These are phyloP conservation scores for Sclerotinia subarctica DNA, from an alignment of 2,329 filamentous ascomycete genomes.

Conservation along the genomic window DNA sequence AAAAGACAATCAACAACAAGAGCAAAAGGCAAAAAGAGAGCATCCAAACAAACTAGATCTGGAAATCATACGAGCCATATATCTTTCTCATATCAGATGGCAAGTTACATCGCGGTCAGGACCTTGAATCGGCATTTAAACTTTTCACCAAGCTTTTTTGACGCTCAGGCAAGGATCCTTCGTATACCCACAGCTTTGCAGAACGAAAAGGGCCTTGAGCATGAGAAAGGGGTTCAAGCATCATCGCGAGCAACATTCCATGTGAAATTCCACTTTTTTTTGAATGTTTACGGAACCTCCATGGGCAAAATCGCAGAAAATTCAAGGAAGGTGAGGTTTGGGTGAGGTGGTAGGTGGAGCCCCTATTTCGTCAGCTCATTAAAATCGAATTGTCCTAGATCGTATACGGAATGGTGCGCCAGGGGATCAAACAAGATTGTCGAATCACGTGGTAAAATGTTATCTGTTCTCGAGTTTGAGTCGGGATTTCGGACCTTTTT, in stretches of 20 bases:
- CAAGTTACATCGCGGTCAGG: not conserved
- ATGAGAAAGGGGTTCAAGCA: conserved; percentile 13
- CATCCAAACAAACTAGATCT: not conserved
- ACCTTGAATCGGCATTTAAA: not conserved
- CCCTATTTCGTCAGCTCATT: not conserved
- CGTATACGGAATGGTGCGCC: not conserved
- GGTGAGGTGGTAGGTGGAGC: not conserved
- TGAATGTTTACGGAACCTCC: conserved; percentile 4
- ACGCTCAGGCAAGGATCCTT: not conserved
- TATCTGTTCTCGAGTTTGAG: not conserved
- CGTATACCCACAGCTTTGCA: conserved; percentile 9
- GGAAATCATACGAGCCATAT: conserved; percentile 13
- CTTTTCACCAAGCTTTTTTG: conserved; percentile 14
- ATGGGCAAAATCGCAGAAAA: not conserved
- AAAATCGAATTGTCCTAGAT: not conserved
- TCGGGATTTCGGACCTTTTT: not conserved
- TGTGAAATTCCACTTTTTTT: conserved; percentile 16
- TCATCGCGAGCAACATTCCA: conserved; percentile 8
- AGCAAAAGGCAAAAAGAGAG: not conserved
- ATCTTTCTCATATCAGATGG: not conserved
- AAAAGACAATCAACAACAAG: not conserved
- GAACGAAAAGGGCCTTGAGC: not conserved
- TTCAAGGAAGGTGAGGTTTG: conserved; percentile 3
- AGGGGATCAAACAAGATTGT: not conserved
- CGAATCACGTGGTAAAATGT: conserved; percentile 7